Evolutionary conservation across 169 alveolate genomes (phyloP), one percentile per base, ranked within the genome.

Genomic region (Eimeria tenella): DNA sequence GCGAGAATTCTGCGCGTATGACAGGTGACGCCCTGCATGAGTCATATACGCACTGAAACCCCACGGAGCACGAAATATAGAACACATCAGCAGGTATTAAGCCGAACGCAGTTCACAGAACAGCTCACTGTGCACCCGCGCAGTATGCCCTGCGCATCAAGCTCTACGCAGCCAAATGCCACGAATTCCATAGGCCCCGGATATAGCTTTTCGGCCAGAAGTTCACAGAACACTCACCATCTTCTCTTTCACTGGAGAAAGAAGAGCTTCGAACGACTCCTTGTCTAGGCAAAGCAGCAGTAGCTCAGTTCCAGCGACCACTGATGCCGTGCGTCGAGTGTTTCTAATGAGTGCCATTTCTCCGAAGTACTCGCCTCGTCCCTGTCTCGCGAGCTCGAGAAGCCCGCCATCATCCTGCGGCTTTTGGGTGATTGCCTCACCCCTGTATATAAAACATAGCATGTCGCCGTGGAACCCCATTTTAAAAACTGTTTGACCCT

Each of bases 301-400:
- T 17, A 92, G 87, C 65, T 92, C 92, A 42, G 97, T 81, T 42
- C 95, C 97, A 17, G 98, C 97, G 15, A 96, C 89, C 10, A 95
- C 90, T 56, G 95, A 96, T 31, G 96, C 97, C 42, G 97, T 86
- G 68, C 97, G 93, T 70, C 95, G 71, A 4, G 68, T 63, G 89
- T 94, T 91, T 90, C 95, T 90, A 15, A 96, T 96, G 23, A 96
- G 83, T 13, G 94, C 93, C 86, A 91, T 81, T 94, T 96, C 97
- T 13, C 98, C 98, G 71, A 96, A 96, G 75, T 96, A 96, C 87
- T 95, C 97, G 82, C 95, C 95, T 53, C 55, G 25, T 65, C 83
- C 90, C 75, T 79, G 95, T 25, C 95, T 60, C 60, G 90, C 95
- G 10, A 92, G 95, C 70, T 92, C 95, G 60, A 92, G 88, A 21